Conservation (phyloP, 768 basidiomycete genomes). For the Leccinellum albellum region DNA sequence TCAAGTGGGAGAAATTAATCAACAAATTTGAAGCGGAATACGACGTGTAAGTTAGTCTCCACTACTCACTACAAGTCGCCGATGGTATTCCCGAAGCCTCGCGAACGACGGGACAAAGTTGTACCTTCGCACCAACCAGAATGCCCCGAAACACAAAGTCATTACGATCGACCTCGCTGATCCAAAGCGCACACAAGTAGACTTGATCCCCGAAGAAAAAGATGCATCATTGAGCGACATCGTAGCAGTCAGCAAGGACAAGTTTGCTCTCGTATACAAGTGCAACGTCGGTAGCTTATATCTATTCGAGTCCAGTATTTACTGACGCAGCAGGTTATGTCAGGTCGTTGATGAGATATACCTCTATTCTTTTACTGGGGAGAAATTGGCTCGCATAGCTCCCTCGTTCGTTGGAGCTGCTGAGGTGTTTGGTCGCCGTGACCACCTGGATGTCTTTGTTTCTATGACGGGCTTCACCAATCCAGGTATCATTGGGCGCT, state of each 20-base stretch:
- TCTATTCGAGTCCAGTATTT: not conserved
- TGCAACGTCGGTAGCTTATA: constrained; percentile 52
- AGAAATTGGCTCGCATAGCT: constrained; percentile 52
- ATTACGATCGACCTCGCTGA: constrained; percentile 60
- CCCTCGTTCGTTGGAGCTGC: constrained; percentile 67
- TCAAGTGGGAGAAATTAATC: constrained; percentile 71
- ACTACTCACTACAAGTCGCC: not conserved
- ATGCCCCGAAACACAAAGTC: constrained; percentile 65
- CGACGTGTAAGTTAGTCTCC: constrained; percentile 44
- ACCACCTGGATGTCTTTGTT: constrained; percentile 60
- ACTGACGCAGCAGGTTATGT: constrained; percentile 4
- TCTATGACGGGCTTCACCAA: constrained; percentile 65
- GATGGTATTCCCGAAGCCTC: constrained; percentile 39
- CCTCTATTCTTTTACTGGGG: constrained; percentile 56
- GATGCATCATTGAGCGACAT: constrained; percentile 55
- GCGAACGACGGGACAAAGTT: constrained; percentile 60
- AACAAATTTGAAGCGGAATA: constrained; percentile 68
- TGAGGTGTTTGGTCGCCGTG: constrained; percentile 46
- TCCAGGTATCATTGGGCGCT: constrained; percentile 62
- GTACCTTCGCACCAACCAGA: constrained; percentile 61
- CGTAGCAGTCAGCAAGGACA: constrained; percentile 48
- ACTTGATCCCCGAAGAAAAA: constrained; percentile 67
- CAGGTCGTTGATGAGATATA: constrained; percentile 79
- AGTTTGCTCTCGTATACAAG: constrained; percentile 62
- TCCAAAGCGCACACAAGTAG: constrained; percentile 42